Base-by-base conservation (phyloP, 768 basidiomycete genomes). In the Leucosporidium creatinivorum region DNA sequence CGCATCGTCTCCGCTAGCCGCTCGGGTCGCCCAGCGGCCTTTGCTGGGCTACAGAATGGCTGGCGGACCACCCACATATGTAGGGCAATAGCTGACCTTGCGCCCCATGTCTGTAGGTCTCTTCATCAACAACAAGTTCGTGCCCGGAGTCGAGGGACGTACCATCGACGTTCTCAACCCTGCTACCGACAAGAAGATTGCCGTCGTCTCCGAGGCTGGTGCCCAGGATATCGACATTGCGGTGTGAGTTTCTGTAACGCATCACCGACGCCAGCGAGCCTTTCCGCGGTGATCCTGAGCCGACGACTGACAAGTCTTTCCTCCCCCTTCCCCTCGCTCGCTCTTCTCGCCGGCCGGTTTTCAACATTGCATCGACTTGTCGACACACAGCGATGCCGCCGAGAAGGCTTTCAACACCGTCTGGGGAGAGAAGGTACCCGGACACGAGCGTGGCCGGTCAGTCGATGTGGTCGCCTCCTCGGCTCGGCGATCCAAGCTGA, bases 161-260 rank as follows among this genome's bases (percentile, higher is more conserved):
- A 83, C 82, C n/a, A 86, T 90, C 75, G 88, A 77, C 28, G 67
- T 76, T 39, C 48, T 77, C 70, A 78, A 81, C 73, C 81, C 81
- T 0, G 83, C 87, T 0, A 89, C 77, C 25, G 90, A 88, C 52
- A 82, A 88, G 75, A 70, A 83, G 58, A 81, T 86, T 75, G 84
- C 84, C 1, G 66, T 80, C 19, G 69, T 76, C 47, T 59, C 75
- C 25, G 75, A 73, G 57, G 76, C 68, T 7, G 56, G 62, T 18
- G 64, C 63, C 33, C 48, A 84, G 69, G 91, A 93, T 75, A 85
- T 94, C 69, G 88, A 93, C 77, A 73, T 77, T 57, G 91, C 91
- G 0, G 90, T 91, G 65, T 67, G 39, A 54, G 62, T 26, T 36
- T 59, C 17, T 31, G 3, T 12, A 39, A 2, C 18, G n/a, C 58